Percentiles rank a stretch among this genome's conserved stretches.
phyloP scores from a whole-genome alignment of 225 moss, liverwort and hornwort species.

The Physcomitrellopsis africana region DNA sequence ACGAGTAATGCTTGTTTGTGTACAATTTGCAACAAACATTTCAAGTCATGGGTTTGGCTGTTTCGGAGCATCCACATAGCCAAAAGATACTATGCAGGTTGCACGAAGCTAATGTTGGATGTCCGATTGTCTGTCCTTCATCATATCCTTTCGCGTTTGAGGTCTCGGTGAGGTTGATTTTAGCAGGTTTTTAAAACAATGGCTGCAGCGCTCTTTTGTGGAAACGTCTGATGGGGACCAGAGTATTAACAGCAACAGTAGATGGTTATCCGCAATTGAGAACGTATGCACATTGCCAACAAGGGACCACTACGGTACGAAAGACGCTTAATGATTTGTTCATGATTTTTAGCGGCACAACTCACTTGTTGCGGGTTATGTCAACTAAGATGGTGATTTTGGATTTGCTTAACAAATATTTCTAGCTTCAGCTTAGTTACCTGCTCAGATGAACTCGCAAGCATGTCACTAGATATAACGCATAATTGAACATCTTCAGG shows the following conservation, averaged over 20 bases:
- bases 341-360: slow-evolving; percentile 21
- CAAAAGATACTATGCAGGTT: not conserved
- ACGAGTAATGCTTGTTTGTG: not conserved
- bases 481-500: not conserved
- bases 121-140: not conserved
- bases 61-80: not conserved
- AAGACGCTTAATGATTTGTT: slow-evolving; percentile 2
- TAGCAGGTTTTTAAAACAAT: slow-evolving; percentile 9
- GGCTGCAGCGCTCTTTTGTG: slow-evolving; percentile 76
- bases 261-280: slow-evolving; percentile 58
- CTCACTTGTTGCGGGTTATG: not conserved
- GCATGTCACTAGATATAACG: not conserved
- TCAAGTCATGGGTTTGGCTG: not conserved
- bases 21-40: not conserved
- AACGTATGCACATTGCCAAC: slow-evolving; percentile 80
- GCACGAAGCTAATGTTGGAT: not conserved
- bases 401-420: not conserved
- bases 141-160: not conserved
- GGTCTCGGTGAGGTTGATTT: slow-evolving; percentile 5
- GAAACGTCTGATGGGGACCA: slow-evolving; percentile 72
- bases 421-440: slow-evolving; percentile 1
- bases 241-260: slow-evolving; percentile 57
- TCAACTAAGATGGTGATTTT: slow-evolving; percentile 1
- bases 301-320: slow-evolving; percentile 49
- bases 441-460: not conserved